Evolutionary conservation across 1,139 yeast genomes (phyloP).

Genomic region (Taphrina sp.): DNA sequence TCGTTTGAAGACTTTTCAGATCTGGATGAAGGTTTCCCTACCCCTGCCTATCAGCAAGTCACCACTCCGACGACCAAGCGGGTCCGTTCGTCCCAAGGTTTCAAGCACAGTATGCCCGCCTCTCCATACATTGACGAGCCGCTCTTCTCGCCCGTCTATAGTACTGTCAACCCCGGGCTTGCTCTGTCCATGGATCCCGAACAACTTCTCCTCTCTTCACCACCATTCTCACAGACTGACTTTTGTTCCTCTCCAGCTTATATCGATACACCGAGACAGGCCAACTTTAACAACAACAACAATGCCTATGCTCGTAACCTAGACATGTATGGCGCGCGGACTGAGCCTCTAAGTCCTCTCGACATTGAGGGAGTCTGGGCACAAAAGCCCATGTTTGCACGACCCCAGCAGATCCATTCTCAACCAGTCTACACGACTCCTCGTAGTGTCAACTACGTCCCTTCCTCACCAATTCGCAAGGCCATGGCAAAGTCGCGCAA

Average conservation of each 20-base stretch:
- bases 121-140: conserved; percentile 16
- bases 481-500: neutral
- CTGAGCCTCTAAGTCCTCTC: neutral
- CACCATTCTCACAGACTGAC: conserved; percentile 10
- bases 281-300: neutral
- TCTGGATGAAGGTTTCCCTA: neutral
- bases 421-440: neutral
- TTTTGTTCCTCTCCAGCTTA: conserved; percentile 17
- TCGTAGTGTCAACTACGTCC: conserved; percentile 1
- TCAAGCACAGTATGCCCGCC: neutral
- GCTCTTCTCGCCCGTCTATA: conserved; percentile 13
- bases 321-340: neutral
- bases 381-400: neutral
- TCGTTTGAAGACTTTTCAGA: conserved; percentile 28
- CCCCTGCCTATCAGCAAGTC: conserved; percentile 4
- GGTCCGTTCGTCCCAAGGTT: conserved; percentile 14
- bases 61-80: conserved; percentile 28
- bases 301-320: neutral
- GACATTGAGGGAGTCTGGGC: conserved; percentile 12
- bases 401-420: conserved; percentile 1
- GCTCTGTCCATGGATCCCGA: conserved; percentile 1
- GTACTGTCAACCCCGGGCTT: neutral
- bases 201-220: conserved; percentile 11
- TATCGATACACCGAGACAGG: neutral
- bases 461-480: conserved; percentile 3